Percentiles rank a stretch among this genome's conserved stretches.
Evolutionary conservation across 129 eudicot species (phyloP).

Genomic region (Pittosporum tobira): DNA sequence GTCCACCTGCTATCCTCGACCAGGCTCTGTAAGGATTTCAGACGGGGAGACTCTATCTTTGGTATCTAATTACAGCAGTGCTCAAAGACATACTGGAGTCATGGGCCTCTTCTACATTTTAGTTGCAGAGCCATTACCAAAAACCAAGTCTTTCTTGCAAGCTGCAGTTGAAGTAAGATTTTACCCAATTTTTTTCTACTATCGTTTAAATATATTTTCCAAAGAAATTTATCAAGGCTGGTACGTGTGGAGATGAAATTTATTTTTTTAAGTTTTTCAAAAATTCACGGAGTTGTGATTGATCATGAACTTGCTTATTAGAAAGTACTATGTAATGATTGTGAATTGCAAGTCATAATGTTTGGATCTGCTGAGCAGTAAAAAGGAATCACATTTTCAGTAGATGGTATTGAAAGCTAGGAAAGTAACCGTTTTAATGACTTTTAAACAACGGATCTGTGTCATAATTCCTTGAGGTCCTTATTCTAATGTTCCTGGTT

Average conservation of each 20-base stretch:
- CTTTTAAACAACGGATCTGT: no score
- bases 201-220: background rate
- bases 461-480: background rate
- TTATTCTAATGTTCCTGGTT: background rate
- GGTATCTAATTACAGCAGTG: slow-evolving; percentile 54
- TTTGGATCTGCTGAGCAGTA: no score
- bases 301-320: no score
- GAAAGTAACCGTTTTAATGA: no score
- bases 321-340: no score
- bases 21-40: slow-evolving; percentile 49
- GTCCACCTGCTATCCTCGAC: slow-evolving; percentile 73
- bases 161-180: slow-evolving; percentile 29
- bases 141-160: slow-evolving; percentile 5
- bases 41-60: slow-evolving; percentile 49
- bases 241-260: background rate
- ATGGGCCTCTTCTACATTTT: slow-evolving; percentile 80
- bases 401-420: no score
- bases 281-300: background rate
- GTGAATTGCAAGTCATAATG: no score
- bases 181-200: background rate
- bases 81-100: slow-evolving; percentile 57
- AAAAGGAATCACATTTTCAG: no score
- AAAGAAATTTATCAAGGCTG: no score
- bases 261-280: background rate
- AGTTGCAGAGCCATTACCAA: slow-evolving; percentile 42